These are phyloP conservation scores for Musa schizocarpa DNA, from an alignment of 176 grass and related monocot species.

Conservation along the genomic window DNA sequence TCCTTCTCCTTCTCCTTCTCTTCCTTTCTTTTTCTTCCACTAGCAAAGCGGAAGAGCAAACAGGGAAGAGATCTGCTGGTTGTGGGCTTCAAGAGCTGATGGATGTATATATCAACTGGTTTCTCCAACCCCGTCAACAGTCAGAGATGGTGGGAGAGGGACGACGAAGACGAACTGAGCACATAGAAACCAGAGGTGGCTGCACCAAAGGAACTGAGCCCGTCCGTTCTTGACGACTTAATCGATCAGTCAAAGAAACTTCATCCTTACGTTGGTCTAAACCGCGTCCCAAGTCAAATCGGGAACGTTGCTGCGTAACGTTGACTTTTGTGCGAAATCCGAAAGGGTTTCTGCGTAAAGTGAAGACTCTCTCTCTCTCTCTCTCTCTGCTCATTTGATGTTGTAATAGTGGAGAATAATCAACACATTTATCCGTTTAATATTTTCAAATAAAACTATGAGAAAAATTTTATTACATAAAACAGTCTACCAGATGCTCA, in stretches of 20 bases:
- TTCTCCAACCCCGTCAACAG: background rate
- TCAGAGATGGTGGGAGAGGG: background rate
- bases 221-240: background rate
- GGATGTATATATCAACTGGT: background rate
- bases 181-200: background rate
- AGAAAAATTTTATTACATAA: no score
- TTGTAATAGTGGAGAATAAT: no score
- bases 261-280: background rate
- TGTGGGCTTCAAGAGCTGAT: background rate
- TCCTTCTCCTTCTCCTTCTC: no score
- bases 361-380: no score
- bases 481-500: no score
- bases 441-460: no score
- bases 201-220: background rate
- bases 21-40: background rate
- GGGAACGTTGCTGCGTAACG: no score
- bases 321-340: no score
- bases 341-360: no score
- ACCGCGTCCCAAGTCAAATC: no score
- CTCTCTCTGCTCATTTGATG: no score
- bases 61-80: background rate
- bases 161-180: background rate
- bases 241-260: background rate
- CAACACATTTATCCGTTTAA: no score
- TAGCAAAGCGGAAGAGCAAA: background rate